phyloP scores from a whole-genome alignment of 1,139 yeast genomes.

The Chernovozyma sophiae-reginae region DNA sequence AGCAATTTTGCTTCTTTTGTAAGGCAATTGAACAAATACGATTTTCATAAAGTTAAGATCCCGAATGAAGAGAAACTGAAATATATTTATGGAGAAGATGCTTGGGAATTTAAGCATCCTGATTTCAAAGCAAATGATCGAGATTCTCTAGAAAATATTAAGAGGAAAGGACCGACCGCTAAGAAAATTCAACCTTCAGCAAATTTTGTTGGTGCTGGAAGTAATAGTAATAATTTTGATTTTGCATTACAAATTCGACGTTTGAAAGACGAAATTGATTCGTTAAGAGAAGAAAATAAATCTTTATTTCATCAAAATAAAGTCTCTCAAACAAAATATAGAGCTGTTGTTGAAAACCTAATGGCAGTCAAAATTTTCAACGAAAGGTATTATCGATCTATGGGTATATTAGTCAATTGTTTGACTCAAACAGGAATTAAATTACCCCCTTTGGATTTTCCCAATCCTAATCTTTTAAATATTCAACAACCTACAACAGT shows the following conservation, averaged over 20 bases:
- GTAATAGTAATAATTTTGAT: constrained; percentile 6
- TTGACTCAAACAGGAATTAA: constrained; percentile 59
- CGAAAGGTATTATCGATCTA: constrained; percentile 52
- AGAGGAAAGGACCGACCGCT: constrained; percentile 69
- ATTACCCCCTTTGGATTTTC: constrained; percentile 60
- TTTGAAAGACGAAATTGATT: constrained; percentile 43
- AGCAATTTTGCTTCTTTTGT: constrained; percentile 93
- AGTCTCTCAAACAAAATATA: constrained; percentile 52
- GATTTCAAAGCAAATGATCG: constrained; percentile 72
- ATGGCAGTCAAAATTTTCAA: constrained; percentile 52
- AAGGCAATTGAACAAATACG: constrained; percentile 91
- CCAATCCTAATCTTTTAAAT: constrained; percentile 31
- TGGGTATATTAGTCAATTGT: constrained; percentile 45
- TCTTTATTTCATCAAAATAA: constrained; percentile 40
- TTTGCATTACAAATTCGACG: constrained; percentile 8
- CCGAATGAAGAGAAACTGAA: constrained; percentile 49
- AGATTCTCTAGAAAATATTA: constrained; percentile 71
- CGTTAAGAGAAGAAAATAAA: constrained; percentile 38
- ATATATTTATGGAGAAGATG: constrained; percentile 67
- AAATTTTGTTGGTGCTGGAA: constrained; percentile 3
- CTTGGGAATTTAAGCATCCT: constrained; percentile 96
- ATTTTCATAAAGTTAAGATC: constrained; percentile 86
- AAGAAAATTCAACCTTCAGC: constrained; percentile 23
- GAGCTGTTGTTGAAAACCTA: constrained; percentile 58
- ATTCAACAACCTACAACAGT: constrained; percentile 17